These are phyloP conservation scores for Penicillium nordicum DNA, from an alignment of 2,329 filamentous ascomycete species.

Conservation along the genomic window DNA sequence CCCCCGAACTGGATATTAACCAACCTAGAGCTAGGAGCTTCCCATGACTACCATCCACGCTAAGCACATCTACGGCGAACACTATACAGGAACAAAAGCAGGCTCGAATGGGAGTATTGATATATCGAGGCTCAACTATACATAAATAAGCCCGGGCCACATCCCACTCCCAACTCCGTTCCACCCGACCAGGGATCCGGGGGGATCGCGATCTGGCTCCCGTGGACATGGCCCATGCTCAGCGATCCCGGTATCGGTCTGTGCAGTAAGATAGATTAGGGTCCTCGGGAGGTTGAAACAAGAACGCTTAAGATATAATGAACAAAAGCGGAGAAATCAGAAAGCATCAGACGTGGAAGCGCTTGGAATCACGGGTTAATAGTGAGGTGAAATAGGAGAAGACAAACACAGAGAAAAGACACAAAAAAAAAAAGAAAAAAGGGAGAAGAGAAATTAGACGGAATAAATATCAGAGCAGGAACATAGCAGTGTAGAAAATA, in stretches of 20 bases:
- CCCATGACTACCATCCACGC: not conserved
- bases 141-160: not conserved
- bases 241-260: not conserved
- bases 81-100: not conserved
- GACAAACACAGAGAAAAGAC: not conserved
- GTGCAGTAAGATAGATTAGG: not conserved
- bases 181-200: not conserved
- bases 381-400: not conserved
- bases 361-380: conserved; percentile 7
- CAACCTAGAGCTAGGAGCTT: not conserved
- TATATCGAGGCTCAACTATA: conserved; percentile 1
- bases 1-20: not conserved
- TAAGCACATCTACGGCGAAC: not conserved
- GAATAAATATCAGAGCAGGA: conserved; percentile 3
- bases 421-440: not conserved
- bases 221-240: not conserved
- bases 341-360: conserved; percentile 10
- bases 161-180: not conserved
- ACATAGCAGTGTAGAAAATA: conserved; percentile 1
- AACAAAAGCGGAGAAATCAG: not conserved
- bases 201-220: not conserved
- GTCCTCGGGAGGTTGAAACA: not conserved
- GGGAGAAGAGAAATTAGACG: conserved; percentile 1
- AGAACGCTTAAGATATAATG: not conserved
- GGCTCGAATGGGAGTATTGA: not conserved